These are phyloP conservation scores for Tilletia indica DNA, from an alignment of 1,284 basidiomycete genomes.

Conservation along the genomic window DNA sequence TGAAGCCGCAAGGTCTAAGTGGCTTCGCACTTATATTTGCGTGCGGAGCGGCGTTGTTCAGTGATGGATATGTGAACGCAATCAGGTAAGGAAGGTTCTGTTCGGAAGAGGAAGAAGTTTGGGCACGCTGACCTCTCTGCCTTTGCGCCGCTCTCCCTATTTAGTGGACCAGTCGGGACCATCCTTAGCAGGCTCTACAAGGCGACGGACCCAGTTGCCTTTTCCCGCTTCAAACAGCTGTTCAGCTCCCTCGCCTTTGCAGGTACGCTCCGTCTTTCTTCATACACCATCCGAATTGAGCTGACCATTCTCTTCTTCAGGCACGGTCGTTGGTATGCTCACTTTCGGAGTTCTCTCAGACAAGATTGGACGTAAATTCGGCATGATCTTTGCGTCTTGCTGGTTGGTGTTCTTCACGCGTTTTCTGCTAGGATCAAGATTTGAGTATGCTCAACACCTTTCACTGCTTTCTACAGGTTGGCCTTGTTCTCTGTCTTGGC, in stretches of 20 bases:
- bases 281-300: too few species aligned
- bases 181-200: constrained; percentile 28
- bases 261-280: too few species aligned
- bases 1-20: constrained; percentile 16
- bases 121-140: too few species aligned
- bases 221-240: constrained; percentile 30
- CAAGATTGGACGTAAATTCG: constrained; percentile 67
- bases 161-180: constrained; percentile 35
- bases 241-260: constrained; percentile 52
- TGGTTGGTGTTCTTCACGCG: constrained; percentile 21
- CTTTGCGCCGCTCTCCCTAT: neutral
- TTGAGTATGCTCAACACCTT: too few species aligned
- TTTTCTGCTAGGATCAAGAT: too few species aligned
- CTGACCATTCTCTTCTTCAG: constrained; percentile 46
- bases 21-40: constrained; percentile 41
- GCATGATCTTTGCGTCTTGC: constrained; percentile 66
- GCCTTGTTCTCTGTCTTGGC: constrained; percentile 62
- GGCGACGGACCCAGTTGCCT: constrained; percentile 24
- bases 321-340: constrained; percentile 67
- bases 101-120: too few species aligned
- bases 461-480: too few species aligned
- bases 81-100: neutral
- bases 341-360: constrained; percentile 62
- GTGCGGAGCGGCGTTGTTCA: constrained; percentile 50
- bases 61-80: constrained; percentile 51